A percentile compares a stretch with the other conserved stretches of the same genome.
Evolutionary conservation across 2,329 filamentous ascomycete genomes (phyloP).

Genomic region (Amesomyces nigricolor): DNA sequence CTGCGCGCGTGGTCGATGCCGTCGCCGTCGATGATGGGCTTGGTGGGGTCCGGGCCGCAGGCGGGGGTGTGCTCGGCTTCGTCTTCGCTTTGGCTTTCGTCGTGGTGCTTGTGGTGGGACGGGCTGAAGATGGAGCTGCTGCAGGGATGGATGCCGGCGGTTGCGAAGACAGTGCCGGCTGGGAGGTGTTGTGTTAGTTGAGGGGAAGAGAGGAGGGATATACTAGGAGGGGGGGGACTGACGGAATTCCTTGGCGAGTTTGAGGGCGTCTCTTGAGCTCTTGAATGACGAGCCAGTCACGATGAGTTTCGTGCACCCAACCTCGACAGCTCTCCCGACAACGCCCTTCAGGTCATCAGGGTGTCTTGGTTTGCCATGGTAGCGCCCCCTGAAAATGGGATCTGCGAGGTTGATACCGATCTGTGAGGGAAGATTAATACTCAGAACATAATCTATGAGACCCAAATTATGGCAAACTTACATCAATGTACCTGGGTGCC

Average conservation of each 20-base stretch:
- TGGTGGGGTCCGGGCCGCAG: constrained; percentile 48
- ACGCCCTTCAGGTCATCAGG: constrained; percentile 70
- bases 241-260: constrained; percentile 20
- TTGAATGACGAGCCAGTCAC: constrained; percentile 84
- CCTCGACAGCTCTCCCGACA: constrained; percentile 67
- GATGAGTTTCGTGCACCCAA: constrained; percentile 84
- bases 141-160: constrained; percentile 91
- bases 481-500: constrained; percentile 57
- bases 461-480: constrained; percentile 33
- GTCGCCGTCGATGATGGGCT: constrained; percentile 45
- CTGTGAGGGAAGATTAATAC: constrained; percentile 32
- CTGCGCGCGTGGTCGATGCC: constrained; percentile 39
- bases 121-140: constrained; percentile 71
- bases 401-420: constrained; percentile 96
- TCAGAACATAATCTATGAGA: not conserved
- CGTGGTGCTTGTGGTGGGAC: constrained; percentile 39
- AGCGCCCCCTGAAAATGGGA: constrained; percentile 77
- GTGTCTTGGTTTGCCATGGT: constrained; percentile 73
- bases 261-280: constrained; percentile 57
- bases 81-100: constrained; percentile 38
- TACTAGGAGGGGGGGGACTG: not conserved
- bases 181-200: constrained; percentile 9
- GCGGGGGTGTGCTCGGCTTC: constrained; percentile 43
- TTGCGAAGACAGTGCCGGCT: constrained; percentile 82
- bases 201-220: not conserved